These are phyloP conservation scores for Purpureocillium takamizusanense DNA, from an alignment of 2,329 filamentous ascomycete genomes.

Conservation along the genomic window DNA sequence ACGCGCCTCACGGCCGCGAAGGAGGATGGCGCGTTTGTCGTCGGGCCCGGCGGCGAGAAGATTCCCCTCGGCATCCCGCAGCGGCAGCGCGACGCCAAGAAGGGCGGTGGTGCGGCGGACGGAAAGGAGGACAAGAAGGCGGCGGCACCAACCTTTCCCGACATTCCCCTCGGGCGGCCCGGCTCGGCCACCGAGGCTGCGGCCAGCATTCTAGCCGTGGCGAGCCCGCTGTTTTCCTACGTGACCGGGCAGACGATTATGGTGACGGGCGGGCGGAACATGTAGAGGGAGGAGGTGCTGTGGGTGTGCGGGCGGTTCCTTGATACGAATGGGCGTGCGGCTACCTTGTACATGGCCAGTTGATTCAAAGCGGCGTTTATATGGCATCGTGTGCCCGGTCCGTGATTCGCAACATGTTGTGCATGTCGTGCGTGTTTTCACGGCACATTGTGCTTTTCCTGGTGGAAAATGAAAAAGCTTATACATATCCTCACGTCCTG, in stretches of 20 bases:
- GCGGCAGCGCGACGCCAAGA: conserved; percentile 36
- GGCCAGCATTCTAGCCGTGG: conserved; percentile 65
- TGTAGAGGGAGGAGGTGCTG: conserved; percentile 24
- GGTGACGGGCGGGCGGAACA: conserved; percentile 68
- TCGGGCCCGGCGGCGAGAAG: conserved; percentile 66
- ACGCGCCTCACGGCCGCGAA: conserved; percentile 78
- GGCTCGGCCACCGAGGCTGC: conserved; percentile 77
- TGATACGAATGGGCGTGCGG: too few species aligned
- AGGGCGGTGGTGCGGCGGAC: not conserved
- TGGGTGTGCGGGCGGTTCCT: too few species aligned
- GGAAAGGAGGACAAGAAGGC: conserved; percentile 4
- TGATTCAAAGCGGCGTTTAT: too few species aligned
- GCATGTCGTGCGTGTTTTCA: too few species aligned
- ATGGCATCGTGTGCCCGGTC: too few species aligned
- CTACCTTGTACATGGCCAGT: too few species aligned
- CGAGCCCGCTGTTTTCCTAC: conserved; percentile 75
- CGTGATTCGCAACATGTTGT: too few species aligned
- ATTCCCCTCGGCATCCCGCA: conserved; percentile 66
- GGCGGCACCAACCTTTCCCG: conserved; percentile 39
- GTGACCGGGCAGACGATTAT: conserved; percentile 81
- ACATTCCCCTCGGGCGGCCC: conserved; percentile 71
- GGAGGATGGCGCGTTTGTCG: conserved; percentile 73
- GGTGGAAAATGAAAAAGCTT: too few species aligned
- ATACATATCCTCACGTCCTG: too few species aligned
- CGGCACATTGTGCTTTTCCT: too few species aligned